These are phyloP conservation scores for Heterobasidion irregulare DNA, from an alignment of 1,284 basidiomycete genomes.

Conservation along the genomic window DNA sequence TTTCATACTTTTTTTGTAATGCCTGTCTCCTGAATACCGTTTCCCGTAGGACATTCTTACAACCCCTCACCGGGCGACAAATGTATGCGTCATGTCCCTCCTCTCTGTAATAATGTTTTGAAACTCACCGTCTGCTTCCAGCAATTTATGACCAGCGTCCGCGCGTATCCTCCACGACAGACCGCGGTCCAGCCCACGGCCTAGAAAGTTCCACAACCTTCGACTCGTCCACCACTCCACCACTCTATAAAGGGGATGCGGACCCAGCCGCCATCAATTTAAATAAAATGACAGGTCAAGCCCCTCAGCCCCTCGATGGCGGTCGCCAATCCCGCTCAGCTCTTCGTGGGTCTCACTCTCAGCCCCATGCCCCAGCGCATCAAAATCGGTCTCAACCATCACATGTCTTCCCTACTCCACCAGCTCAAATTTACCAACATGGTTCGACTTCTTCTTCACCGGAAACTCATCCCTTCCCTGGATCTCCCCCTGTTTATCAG, in stretches of 20 bases:
- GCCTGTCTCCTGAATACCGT: slow-evolving; percentile 7
- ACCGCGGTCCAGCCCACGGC: slow-evolving; percentile 9
- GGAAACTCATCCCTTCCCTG: slow-evolving; percentile 11
- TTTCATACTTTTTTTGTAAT: slow-evolving; percentile 8
- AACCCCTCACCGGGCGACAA: slow-evolving; percentile 2
- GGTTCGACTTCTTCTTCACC: slow-evolving; percentile 6
- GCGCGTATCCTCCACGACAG: slow-evolving; percentile 12
- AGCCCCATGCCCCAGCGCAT: slow-evolving; percentile 12
- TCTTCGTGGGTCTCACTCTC: slow-evolving; percentile 17
- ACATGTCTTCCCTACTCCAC: slow-evolving; percentile 10
- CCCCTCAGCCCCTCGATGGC: slow-evolving; percentile 15
- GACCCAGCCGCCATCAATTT: slow-evolving; percentile 6
- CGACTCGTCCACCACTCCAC: slow-evolving; percentile 6
- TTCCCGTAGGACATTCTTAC: slow-evolving; percentile 3
- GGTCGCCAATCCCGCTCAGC: slow-evolving; percentile 11
- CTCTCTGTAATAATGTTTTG: neutral
- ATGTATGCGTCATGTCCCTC: slow-evolving; percentile 7
- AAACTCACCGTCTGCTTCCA: slow-evolving; percentile 4
- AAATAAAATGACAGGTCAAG: slow-evolving; percentile 16
- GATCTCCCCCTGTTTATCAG: slow-evolving; percentile 15
- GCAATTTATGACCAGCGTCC: slow-evolving; percentile 6
- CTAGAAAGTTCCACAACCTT: slow-evolving; percentile 16
- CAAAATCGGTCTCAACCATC: slow-evolving; percentile 13
- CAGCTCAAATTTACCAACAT: slow-evolving; percentile 11
- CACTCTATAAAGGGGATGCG: slow-evolving; percentile 17